phyloP scores from a whole-genome alignment of 2,329 filamentous ascomycete genomes.

The Waltergamsia citrina region DNA sequence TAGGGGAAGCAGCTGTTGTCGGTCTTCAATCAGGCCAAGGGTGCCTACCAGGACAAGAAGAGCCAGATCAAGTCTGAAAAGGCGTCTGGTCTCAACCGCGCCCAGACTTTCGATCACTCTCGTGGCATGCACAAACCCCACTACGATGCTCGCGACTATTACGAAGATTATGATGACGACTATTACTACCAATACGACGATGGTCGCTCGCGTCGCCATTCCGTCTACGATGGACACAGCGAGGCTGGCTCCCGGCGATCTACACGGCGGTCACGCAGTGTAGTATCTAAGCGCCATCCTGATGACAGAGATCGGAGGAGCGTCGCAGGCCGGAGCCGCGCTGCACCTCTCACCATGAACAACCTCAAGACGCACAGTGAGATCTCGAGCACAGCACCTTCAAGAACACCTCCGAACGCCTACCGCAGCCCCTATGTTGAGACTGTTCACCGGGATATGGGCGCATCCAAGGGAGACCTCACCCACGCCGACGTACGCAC shows the following conservation, averaged over 20 bases:
- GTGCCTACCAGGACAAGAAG: constrained; percentile 81
- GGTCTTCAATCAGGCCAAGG: constrained; percentile 87
- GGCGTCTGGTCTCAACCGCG: constrained; percentile 41
- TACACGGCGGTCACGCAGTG: constrained; percentile 6
- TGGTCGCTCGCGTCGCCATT: constrained; percentile 17
- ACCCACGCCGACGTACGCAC: constrained; percentile 17
- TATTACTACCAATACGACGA: constrained; percentile 21
- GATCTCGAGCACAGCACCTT: constrained; percentile 38
- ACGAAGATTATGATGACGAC: constrained; percentile 24
- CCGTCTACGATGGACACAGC: constrained; percentile 15
- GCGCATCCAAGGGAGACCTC: constrained; percentile 23
- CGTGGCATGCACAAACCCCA: constrained; percentile 9
- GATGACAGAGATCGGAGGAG: neutral
- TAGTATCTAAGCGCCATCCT: neutral
- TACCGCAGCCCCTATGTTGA: constrained; percentile 26
- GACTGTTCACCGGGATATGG: constrained; percentile 30
- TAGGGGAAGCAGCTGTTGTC: constrained; percentile 84
- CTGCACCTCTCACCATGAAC: constrained; percentile 34
- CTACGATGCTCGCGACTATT: constrained; percentile 20
- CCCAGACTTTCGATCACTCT: constrained; percentile 42
- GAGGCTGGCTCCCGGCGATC: constrained; percentile 29
- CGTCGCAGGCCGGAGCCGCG: constrained; percentile 12
- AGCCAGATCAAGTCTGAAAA: constrained; percentile 68
- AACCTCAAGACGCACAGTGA: constrained; percentile 46
- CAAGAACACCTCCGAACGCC: constrained; percentile 30